These are phyloP conservation scores for Rhynchospora breviuscula DNA, from an alignment of 176 grass and related monocot genomes.

Conservation along the genomic window DNA sequence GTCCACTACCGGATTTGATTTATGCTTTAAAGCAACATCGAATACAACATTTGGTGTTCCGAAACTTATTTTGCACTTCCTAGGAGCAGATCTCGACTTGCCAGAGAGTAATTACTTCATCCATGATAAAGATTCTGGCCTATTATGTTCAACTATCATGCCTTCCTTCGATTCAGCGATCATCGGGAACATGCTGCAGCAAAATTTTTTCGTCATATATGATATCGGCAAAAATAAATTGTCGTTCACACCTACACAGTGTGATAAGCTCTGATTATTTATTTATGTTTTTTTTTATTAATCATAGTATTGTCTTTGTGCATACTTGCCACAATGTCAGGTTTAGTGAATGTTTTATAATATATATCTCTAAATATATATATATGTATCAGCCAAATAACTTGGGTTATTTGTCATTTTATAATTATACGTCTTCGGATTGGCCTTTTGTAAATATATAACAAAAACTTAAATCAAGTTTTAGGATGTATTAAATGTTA, in stretches of 20 bases:
- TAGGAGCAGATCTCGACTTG: constrained; percentile 38
- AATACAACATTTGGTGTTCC: constrained; percentile 34
- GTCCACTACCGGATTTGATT: constrained; percentile 37
- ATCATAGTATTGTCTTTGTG: neutral
- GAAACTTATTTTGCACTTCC: constrained; percentile 62
- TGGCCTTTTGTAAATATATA: too few species aligned
- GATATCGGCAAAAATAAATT: constrained; percentile 37
- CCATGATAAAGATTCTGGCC: constrained; percentile 26
- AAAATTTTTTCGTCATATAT: constrained; percentile 67
- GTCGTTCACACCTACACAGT: constrained; percentile 47
- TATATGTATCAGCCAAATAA: too few species aligned
- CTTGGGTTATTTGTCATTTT: too few species aligned
- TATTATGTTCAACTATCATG: constrained; percentile 52
- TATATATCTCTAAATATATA: too few species aligned
- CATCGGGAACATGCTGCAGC: constrained; percentile 71
- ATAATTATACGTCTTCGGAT: too few species aligned
- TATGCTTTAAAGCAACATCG: constrained; percentile 40
- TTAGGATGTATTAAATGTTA: too few species aligned
- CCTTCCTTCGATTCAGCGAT: constrained; percentile 32
- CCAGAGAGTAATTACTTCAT: constrained; percentile 65
- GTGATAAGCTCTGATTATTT: constrained; percentile 24
- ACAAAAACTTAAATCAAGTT: too few species aligned
- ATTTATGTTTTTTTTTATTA: neutral
- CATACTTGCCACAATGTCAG: too few species aligned
- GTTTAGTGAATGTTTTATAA: too few species aligned